Conservation (phyloP, 2,329 filamentous ascomycete genomes). For the Albifimbria verrucaria region DNA sequence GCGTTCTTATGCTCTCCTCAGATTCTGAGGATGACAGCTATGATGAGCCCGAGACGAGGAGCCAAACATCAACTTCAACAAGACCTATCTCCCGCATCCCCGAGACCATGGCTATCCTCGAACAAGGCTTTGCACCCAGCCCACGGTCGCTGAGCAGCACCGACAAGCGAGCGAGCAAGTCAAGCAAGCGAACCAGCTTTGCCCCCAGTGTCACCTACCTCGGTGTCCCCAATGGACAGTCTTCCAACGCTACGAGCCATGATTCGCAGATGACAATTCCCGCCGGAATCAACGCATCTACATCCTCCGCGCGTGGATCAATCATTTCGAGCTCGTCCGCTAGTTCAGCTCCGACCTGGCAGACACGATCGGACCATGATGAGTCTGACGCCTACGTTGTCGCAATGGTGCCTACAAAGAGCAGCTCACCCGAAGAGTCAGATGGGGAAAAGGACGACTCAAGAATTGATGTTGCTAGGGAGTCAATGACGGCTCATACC, state of each 20-base stretch:
- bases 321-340: constrained; percentile 36
- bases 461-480: constrained; percentile 14
- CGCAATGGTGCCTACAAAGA: constrained; percentile 30
- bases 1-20: constrained; percentile 54
- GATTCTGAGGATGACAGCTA: constrained; percentile 50
- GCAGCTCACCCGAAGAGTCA: constrained; percentile 15
- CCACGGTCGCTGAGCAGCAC: constrained; percentile 19
- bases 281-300: constrained; percentile 6
- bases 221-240: constrained; percentile 30
- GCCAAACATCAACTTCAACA: constrained; percentile 20
- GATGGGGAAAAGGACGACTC: constrained; percentile 13
- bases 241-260: constrained; percentile 9
- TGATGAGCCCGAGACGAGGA: constrained; percentile 15
- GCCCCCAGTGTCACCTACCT: constrained; percentile 39
- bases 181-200: constrained; percentile 38
- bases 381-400: constrained; percentile 38
- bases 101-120: constrained; percentile 6
- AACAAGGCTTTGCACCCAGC: constrained; percentile 6
- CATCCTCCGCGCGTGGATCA: constrained; percentile 15
- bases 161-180: constrained; percentile 24
- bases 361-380: constrained; percentile 25
- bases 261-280: constrained; percentile 19
- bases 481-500: constrained; percentile 22
- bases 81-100: constrained; percentile 17
- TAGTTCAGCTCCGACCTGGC: constrained; percentile 29